Base-by-base conservation (phyloP, 257 asterid genomes). In the Nicotiana paniculata region DNA sequence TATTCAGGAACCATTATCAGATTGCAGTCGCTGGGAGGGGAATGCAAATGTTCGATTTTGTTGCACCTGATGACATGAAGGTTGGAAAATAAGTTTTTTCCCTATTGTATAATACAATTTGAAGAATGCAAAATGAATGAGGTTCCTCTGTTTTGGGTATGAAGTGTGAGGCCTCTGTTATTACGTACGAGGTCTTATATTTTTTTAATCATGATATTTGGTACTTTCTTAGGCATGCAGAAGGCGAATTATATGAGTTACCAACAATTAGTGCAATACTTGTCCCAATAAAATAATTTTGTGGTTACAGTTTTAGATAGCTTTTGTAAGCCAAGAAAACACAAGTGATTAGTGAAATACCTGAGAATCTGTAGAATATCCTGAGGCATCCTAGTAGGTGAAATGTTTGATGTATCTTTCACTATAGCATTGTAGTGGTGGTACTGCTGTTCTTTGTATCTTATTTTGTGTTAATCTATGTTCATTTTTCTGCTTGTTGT, bases 1-100 rank as follows among this genome's bases (percentile, higher is more conserved):
- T 48, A 79, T 87, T 63, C 94, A 94, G 98, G 91, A 81, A 89
- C 87, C 86, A 77, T 86, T 96, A 93, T 90, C 93, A 89, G 93
- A 93, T 96, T 81, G 92, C 91, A 77, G 97, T 96, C 12, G 97
- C 97, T 79, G 99, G 99, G 83, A 91, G 99, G 87, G 99, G 99
- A 84, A 92, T 96, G 94, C 98, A 96, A 86, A 93, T 92, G 94
- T 86, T 94, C 39, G 94, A 93, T 81, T 93, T 96, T 83, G 54
- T 79, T 58, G 90, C 89, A 68, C 78, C 88, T 46, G 39, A 81
- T 81, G 85, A 81, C 37, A 82, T 61, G 35, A 18, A 58, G 46
- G 46, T 39, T 59, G 63, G 53, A 79, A 70, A 79, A 16, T 88
- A 81, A 61, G 13, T 33, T 33, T 51, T 70, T 28, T 28, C 28